Percentiles rank a stretch among this genome's conserved stretches.
These are phyloP conservation scores for Oryza australiensis DNA, from an alignment of 176 grass and related monocot species.

Conservation along the genomic window DNA sequence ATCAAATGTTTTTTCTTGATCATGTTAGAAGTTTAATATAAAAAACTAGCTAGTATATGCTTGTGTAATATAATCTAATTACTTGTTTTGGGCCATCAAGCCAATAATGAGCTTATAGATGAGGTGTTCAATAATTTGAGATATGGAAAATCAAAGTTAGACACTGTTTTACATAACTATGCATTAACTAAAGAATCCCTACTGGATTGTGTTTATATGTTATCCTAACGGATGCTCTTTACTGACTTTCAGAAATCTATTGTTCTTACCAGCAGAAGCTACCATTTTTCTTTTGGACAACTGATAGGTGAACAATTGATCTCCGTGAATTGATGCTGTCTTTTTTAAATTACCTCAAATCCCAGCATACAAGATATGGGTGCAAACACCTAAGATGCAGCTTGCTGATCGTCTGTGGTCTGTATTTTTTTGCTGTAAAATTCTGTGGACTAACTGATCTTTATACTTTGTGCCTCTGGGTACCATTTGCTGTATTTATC, in stretches of 20 bases:
- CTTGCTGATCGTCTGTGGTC: neutral
- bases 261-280: neutral
- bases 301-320: neutral
- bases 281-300: neutral
- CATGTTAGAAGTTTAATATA: too few relatives aligned
- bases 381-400: conserved; percentile 3
- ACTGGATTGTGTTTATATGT: neutral
- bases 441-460: neutral
- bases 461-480: neutral
- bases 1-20: too few relatives aligned
- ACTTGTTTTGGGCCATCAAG: too few relatives aligned
- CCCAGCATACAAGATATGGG: conserved; percentile 15
- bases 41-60: too few relatives aligned
- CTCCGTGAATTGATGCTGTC: neutral
- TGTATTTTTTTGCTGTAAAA: conserved; percentile 23
- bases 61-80: too few relatives aligned
- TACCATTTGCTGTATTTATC: neutral
- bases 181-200: neutral
- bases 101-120: too few relatives aligned
- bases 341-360: neutral
- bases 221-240: neutral
- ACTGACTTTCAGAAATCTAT: conserved; percentile 3
- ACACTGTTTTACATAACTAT: neutral
- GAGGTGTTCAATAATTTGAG: too few relatives aligned
- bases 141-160: too few relatives aligned